Conservation (phyloP, 768 basidiomycete genomes). For the Collybia mongolica region DNA sequence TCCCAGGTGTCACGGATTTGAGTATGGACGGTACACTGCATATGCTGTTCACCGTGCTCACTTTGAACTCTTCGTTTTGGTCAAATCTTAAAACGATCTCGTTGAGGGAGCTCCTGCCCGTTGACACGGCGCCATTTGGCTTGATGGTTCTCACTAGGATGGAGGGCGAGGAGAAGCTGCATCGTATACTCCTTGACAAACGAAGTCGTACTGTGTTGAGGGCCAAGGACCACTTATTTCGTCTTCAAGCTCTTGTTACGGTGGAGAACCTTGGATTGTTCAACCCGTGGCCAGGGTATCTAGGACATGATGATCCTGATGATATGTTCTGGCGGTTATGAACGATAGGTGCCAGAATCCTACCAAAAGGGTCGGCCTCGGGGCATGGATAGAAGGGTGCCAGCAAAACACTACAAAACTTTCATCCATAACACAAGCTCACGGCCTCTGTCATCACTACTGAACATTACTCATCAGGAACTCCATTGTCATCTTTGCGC, state of each 20-base stretch:
- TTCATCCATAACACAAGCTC: too few relatives aligned
- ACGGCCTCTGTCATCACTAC: too few relatives aligned
- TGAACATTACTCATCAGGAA: too few relatives aligned
- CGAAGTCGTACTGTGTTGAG: slow-evolving; percentile 33
- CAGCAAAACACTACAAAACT: too few relatives aligned
- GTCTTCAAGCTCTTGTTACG: slow-evolving; percentile 24
- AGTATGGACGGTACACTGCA: slow-evolving; percentile 32
- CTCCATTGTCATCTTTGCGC: too few relatives aligned
- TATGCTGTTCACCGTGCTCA: slow-evolving; percentile 23
- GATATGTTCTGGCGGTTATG: background rate
- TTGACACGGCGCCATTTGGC: slow-evolving; percentile 30
- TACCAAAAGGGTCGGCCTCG: too few relatives aligned
- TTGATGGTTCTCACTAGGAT: slow-evolving; percentile 26
- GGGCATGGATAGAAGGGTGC: too few relatives aligned
- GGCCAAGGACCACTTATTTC: slow-evolving; percentile 24
- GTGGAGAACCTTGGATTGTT: slow-evolving; percentile 20
- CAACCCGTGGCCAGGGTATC: slow-evolving; percentile 32
- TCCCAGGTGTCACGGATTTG: slow-evolving; percentile 32
- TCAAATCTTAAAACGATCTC: slow-evolving; percentile 31
- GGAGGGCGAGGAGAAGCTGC: slow-evolving; percentile 15
- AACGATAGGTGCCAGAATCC: too few relatives aligned
- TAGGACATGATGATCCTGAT: slow-evolving; percentile 31
- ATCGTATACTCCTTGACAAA: slow-evolving; percentile 31
- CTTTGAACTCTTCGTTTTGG: slow-evolving; percentile 22
- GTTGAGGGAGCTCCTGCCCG: slow-evolving; percentile 27